A percentile compares a stretch with the other conserved stretches of the same genome.
Conservation (phyloP, 306 rosid species). For the Sesbania bispinosa region DNA sequence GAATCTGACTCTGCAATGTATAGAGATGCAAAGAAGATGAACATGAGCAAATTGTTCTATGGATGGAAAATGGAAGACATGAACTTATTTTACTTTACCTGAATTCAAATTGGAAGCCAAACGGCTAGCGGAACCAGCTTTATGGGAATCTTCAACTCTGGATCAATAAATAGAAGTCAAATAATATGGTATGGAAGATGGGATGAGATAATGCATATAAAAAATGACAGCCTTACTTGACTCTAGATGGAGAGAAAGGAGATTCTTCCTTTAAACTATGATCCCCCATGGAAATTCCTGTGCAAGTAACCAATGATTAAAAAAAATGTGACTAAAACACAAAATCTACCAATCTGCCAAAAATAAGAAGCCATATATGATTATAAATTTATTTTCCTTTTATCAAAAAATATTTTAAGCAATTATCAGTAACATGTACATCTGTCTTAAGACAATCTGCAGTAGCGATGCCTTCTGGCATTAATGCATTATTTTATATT, state of each 20-base stretch:
- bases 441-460: background rate
- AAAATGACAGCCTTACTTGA: conserved; percentile 59
- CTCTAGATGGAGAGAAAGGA: conserved; percentile 72
- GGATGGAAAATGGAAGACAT: background rate
- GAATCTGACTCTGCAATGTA: conserved; percentile 53
- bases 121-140: conserved; percentile 57
- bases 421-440: background rate
- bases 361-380: conserved; percentile 25
- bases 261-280: conserved; percentile 77
- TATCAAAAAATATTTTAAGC: conserved; percentile 12
- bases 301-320: conserved; percentile 15
- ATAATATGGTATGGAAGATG: conserved; percentile 16
- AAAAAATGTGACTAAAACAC: background rate
- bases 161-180: conserved; percentile 28
- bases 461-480: background rate
- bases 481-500: background rate
- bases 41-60: background rate
- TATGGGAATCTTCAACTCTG: conserved; percentile 87
- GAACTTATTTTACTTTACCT: conserved; percentile 46
- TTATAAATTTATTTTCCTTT: background rate
- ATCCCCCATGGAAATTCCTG: conserved; percentile 77
- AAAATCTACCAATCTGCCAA: conserved; percentile 1
- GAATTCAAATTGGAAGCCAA: conserved; percentile 59
- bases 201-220: conserved; percentile 12
- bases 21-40: conserved; percentile 23